These are phyloP conservation scores for Ramularia endophylla DNA, from an alignment of 2,329 filamentous ascomycete genomes.

Conservation along the genomic window DNA sequence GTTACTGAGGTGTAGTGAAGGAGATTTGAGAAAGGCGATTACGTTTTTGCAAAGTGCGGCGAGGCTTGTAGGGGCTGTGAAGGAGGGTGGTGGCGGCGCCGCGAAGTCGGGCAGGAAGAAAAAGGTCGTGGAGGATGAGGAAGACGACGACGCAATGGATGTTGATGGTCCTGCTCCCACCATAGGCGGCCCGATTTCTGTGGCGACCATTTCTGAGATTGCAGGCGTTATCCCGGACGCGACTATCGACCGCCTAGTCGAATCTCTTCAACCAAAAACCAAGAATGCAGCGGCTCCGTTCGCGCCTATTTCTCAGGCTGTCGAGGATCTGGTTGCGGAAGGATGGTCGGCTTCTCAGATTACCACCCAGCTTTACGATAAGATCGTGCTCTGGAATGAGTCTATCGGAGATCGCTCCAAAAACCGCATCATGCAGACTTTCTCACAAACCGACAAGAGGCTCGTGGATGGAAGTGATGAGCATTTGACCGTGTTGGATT, in stretches of 20 bases:
- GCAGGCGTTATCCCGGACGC: constrained; percentile 81
- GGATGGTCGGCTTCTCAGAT: constrained; percentile 95
- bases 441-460: constrained; percentile 92
- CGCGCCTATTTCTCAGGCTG: constrained; percentile 65
- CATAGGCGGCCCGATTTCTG: constrained; percentile 51
- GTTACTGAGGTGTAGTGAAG: constrained; percentile 81
- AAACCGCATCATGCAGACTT: constrained; percentile 80
- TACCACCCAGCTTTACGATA: constrained; percentile 77
- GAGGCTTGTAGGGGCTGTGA: constrained; percentile 65
- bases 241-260: constrained; percentile 64
- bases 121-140: constrained; percentile 58
- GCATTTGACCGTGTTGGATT: constrained; percentile 82
- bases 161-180: constrained; percentile 30
- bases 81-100: constrained; percentile 19
- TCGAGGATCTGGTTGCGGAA: constrained; percentile 89
- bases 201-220: constrained; percentile 84
- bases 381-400: constrained; percentile 71
- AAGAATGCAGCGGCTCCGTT: constrained; percentile 56
- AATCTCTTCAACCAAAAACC: constrained; percentile 63
- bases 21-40: constrained; percentile 92
- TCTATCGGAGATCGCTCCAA: constrained; percentile 78
- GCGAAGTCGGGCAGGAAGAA: constrained; percentile 39
- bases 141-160: constrained; percentile 48
- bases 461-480: constrained; percentile 93
- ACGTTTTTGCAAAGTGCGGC: constrained; percentile 96